These are phyloP conservation scores for Hymenotorrendiella dingleyae DNA, from an alignment of 2,329 filamentous ascomycete species.

Conservation along the genomic window DNA sequence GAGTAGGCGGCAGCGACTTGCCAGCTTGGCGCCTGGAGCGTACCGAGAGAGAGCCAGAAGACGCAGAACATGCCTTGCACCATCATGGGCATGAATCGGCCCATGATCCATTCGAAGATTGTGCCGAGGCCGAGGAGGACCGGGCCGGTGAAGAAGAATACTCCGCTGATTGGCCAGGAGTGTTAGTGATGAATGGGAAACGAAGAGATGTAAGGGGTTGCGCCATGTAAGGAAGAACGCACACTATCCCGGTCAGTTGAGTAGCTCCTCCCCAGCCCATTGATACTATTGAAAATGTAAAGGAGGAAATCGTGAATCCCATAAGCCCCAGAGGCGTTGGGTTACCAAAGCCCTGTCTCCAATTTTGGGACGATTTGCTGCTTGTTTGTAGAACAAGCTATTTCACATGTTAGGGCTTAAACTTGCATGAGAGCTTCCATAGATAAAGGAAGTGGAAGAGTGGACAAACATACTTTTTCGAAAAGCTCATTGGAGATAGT, in stretches of 20 bases:
- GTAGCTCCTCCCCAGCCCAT: constrained; percentile 24
- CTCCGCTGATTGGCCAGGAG: constrained; percentile 12
- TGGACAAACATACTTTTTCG: constrained; percentile 14
- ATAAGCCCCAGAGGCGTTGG: constrained; percentile 22
- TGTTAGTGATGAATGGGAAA: neutral
- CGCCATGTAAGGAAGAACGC: constrained; percentile 6
- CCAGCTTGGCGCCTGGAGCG: constrained; percentile 44
- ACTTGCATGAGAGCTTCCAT: neutral
- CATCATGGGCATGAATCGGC: constrained; percentile 47
- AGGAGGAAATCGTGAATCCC: constrained; percentile 34
- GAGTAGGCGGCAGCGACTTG: constrained; percentile 39
- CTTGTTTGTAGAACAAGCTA: constrained; percentile 19
- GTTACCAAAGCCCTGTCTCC: constrained; percentile 21
- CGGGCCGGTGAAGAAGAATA: constrained; percentile 34
- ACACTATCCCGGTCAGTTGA: constrained; percentile 17
- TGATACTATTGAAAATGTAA: constrained; percentile 16
- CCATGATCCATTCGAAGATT: constrained; percentile 48
- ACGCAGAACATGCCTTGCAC: constrained; percentile 46
- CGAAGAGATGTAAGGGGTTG: too few relatives aligned
- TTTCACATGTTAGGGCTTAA: too few relatives aligned
- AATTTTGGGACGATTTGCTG: constrained; percentile 13
- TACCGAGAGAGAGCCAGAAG: constrained; percentile 44
- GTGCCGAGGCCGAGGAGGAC: constrained; percentile 41
- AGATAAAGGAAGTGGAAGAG: neutral
- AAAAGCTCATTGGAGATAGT: constrained; percentile 22